Evolutionary conservation across 768 basidiomycete genomes (phyloP).

Genomic region (Cyclocybe aegerita): DNA sequence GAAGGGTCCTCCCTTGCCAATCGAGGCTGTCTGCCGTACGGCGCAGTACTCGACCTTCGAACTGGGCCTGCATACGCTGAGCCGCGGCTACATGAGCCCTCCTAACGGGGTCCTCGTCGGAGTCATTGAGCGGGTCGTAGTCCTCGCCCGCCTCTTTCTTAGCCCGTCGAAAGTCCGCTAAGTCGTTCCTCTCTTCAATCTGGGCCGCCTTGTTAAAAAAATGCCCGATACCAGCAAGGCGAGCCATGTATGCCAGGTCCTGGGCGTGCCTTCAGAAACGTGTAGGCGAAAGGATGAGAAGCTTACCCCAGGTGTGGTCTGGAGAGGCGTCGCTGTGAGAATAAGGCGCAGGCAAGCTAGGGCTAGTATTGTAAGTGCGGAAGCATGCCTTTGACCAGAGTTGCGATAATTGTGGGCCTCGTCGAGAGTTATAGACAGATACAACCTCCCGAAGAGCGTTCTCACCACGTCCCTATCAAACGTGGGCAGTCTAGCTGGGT

Average conservation of each 20-base stretch:
- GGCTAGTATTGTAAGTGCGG: slow-evolving; percentile 12
- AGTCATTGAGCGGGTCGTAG: background rate
- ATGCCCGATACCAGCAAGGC: slow-evolving; percentile 22
- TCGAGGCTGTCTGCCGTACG: slow-evolving; percentile 15
- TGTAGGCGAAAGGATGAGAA: background rate
- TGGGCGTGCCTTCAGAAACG: too few relatives aligned
- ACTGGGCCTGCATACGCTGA: slow-evolving; percentile 13
- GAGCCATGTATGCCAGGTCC: slow-evolving; percentile 27
- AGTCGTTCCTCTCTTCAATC: slow-evolving; percentile 21
- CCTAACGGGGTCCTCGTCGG: slow-evolving; percentile 5
- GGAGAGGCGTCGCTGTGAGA: slow-evolving; percentile 29
- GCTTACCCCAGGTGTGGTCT: slow-evolving; percentile 20
- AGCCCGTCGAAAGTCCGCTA: slow-evolving; percentile 7
- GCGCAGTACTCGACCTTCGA: slow-evolving; percentile 18
- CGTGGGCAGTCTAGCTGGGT: background rate
- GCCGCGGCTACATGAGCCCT: slow-evolving; percentile 9
- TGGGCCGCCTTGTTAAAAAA: slow-evolving; percentile 19
- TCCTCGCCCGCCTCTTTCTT: slow-evolving; percentile 6
- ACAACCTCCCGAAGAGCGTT: slow-evolving; percentile 17
- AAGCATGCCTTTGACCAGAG: slow-evolving; percentile 9
- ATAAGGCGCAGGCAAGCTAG: slow-evolving; percentile 10
- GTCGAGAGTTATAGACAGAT: slow-evolving; percentile 16
- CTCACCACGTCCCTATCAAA: background rate
- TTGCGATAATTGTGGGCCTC: slow-evolving; percentile 25
- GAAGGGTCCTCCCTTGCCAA: slow-evolving; percentile 8